Evolutionary conservation across 2,329 filamentous ascomycete genomes (phyloP), one percentile per base, ranked within the genome.

Genomic region (Nigrospora osmanthi): DNA sequence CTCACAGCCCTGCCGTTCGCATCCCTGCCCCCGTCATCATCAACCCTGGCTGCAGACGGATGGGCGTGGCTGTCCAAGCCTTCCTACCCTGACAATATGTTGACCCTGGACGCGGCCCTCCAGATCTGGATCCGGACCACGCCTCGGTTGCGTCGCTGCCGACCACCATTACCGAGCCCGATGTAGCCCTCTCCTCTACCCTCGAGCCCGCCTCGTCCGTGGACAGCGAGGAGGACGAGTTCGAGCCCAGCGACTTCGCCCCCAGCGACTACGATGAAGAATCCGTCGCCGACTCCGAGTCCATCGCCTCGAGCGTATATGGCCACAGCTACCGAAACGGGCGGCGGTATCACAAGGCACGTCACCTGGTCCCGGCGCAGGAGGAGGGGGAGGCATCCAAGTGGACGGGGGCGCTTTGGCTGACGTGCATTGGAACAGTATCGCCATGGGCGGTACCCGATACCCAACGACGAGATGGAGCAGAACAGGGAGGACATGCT

Each of bases 311-410:
- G 4, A 66, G 59, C 43, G 55, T 69, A 23, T 64, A 61, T 45
- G 58, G 69, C 43, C 68, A 68, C 50, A 54, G 60, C 12, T 70
- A 67, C 49, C 65, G 69, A 52, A 69, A 70, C 35, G 64, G 62
- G 5, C 57, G 67, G 33, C 61, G 68, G 30, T 70, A 69, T 35
- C 67, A 69, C 50, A 66, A 60, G 63, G 65, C 35, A 54, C 52
- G 31, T 56, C 53, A 11, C 61, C 57, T 0, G 40, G 59, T 11
- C 43, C 50, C 16, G 58, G 49, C 2, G 49, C 52, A 4, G 48
- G 44, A 14, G 47, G 46, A 11, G 30, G 65, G 33, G n/a, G 19
- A 23, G 19, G 19, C 4, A 28, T 10, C 23, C 23, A 2, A 7
- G 34, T 35, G 34, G 13, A 16, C 15, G 11, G 13, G n/a, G 34